A percentile compares a stretch with the other conserved stretches of the same genome.
These are phyloP conservation scores for Solioccasus polychromus DNA, from an alignment of 768 basidiomycete species.

Conservation along the genomic window DNA sequence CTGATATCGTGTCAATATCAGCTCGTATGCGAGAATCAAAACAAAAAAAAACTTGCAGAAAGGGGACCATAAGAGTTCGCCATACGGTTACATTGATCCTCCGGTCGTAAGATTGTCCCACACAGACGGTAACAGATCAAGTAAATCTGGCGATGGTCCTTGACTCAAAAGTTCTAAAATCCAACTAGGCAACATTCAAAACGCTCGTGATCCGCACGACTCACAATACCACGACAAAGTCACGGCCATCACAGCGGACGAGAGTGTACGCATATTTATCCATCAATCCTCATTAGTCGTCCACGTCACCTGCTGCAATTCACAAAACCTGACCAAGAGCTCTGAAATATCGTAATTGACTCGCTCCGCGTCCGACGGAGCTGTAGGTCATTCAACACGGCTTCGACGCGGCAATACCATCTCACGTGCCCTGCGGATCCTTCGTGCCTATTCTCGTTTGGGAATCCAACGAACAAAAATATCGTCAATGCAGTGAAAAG, in stretches of 20 bases:
- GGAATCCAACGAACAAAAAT: slow-evolving; percentile 88
- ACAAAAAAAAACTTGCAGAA: too few relatives aligned
- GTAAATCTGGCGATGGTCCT: slow-evolving; percentile 94
- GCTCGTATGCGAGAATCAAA: too few relatives aligned
- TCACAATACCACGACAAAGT: slow-evolving; percentile 87
- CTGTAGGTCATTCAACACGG: slow-evolving; percentile 38
- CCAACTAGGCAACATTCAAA: background rate
- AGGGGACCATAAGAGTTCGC: too few relatives aligned
- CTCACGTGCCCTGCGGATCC: slow-evolving; percentile 67
- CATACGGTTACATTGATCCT: too few relatives aligned
- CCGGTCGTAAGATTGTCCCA: too few relatives aligned
- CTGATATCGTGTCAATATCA: too few relatives aligned
- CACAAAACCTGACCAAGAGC: slow-evolving; percentile 88
- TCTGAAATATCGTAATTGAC: slow-evolving; percentile 91
- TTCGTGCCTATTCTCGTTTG: slow-evolving; percentile 81
- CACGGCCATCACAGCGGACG: slow-evolving; percentile 92
- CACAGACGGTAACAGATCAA: slow-evolving; percentile 87
- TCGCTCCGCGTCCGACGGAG: slow-evolving; percentile 64
- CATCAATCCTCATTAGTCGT: slow-evolving; percentile 90
- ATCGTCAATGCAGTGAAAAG: slow-evolving; percentile 94
- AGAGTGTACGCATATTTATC: slow-evolving; percentile 92
- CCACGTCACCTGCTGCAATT: slow-evolving; percentile 96
- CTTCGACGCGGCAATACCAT: background rate
- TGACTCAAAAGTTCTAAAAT: slow-evolving; percentile 94
- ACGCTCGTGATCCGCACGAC: slow-evolving; percentile 37